These are phyloP conservation scores for Seiridium cupressi DNA, from an alignment of 2,329 filamentous ascomycete species.

Conservation along the genomic window DNA sequence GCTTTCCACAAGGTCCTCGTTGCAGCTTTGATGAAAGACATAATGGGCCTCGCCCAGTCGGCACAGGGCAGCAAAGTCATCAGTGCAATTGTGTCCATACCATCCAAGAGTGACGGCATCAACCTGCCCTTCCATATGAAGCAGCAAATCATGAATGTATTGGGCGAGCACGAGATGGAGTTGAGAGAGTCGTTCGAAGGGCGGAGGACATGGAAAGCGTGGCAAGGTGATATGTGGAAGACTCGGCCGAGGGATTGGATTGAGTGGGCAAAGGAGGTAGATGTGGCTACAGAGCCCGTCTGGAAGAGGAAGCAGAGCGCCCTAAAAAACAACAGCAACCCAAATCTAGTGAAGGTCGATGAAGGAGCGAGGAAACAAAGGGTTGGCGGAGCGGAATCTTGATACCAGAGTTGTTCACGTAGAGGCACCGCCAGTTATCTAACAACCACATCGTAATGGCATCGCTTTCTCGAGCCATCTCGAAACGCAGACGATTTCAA, in stretches of 20 bases:
- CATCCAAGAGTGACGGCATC: slow-evolving; percentile 46
- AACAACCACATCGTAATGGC: no score
- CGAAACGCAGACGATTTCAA: no score
- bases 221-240: slow-evolving; percentile 59
- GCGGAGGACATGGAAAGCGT: slow-evolving; percentile 54
- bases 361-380: slow-evolving; percentile 4
- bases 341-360: slow-evolving; percentile 8
- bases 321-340: not conserved
- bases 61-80: slow-evolving; percentile 52
- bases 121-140: slow-evolving; percentile 58
- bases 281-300: slow-evolving; percentile 34
- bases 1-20: slow-evolving; percentile 56
- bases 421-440: no score
- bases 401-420: not conserved
- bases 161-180: slow-evolving; percentile 45
- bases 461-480: no score
- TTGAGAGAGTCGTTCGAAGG: slow-evolving; percentile 55
- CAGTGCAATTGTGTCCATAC: slow-evolving; percentile 46
- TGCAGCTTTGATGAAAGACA: slow-evolving; percentile 42
- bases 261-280: slow-evolving; percentile 52
- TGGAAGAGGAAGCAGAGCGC: slow-evolving; percentile 18
- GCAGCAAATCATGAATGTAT: slow-evolving; percentile 49
- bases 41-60: slow-evolving; percentile 45
- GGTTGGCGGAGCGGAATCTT: not conserved
- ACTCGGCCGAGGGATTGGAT: slow-evolving; percentile 54